Conservation (phyloP, 1,284 basidiomycete genomes). For the Trichosporon coremiiforme region DNA sequence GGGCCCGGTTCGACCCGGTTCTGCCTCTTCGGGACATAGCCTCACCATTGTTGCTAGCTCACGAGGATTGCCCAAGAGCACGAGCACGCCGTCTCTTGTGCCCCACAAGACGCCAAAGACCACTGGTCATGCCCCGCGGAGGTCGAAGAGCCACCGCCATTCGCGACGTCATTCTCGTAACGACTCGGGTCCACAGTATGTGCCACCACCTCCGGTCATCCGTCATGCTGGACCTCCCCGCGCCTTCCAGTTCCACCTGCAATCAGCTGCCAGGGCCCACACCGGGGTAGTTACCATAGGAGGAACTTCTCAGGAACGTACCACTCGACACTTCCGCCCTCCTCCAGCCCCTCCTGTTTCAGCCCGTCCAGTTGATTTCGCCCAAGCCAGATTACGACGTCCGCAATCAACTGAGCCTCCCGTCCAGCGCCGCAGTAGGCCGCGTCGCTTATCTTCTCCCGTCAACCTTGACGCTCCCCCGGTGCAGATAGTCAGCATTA, state of each 20-base stretch:
- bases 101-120: not conserved
- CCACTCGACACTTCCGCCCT: constrained; percentile 14
- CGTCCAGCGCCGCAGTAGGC: constrained; percentile 16
- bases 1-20: not conserved
- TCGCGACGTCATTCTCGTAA: constrained; percentile 7
- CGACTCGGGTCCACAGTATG: not conserved
- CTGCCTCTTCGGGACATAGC: constrained; percentile 14
- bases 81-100: constrained; percentile 10
- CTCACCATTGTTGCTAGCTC: not conserved
- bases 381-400: constrained; percentile 19
- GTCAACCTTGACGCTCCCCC: constrained; percentile 22
- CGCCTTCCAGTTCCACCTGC: constrained; percentile 28
- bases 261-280: constrained; percentile 12
- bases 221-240: constrained; percentile 28
- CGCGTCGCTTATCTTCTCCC: constrained; percentile 24
- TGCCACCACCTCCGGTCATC: constrained; percentile 13
- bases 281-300: constrained; percentile 14
- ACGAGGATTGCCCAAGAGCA: constrained; percentile 2
- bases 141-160: constrained; percentile 7
- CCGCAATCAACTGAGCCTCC: not conserved
- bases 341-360: constrained; percentile 19
- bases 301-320: constrained; percentile 13
- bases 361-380: constrained; percentile 28
- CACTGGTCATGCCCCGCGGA: not conserved
- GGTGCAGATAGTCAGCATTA: constrained; percentile 13